Evolutionary conservation across 371 early-diverging fungal species (phyloP).

Genomic region (Mortierella sp.): DNA sequence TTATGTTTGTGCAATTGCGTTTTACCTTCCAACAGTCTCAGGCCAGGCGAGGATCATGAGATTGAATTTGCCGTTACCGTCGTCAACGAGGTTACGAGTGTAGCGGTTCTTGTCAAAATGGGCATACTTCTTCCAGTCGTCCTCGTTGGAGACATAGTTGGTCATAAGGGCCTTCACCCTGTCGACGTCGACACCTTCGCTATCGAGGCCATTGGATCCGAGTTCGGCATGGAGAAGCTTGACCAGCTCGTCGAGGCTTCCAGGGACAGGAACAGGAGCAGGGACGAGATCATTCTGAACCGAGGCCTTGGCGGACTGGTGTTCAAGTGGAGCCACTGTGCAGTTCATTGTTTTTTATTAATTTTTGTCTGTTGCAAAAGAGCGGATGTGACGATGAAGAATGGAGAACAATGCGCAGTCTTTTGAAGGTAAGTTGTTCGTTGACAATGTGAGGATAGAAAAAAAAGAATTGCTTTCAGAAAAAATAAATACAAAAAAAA

Average conservation of each 20-base stretch:
- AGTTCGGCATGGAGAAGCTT: conserved; percentile 60
- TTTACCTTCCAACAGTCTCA: conserved; percentile 76
- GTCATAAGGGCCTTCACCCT: conserved; percentile 73
- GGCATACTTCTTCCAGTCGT: conserved; percentile 85
- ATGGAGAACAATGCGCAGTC: too few species aligned
- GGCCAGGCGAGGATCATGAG: conserved; percentile 94
- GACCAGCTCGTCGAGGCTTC: conserved; percentile 60
- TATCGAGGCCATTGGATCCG: conserved; percentile 65
- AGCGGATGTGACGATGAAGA: too few species aligned
- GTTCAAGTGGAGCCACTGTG: not conserved
- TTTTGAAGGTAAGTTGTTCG: too few species aligned
- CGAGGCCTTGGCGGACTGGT: not conserved
- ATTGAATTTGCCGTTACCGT: conserved; percentile 95
- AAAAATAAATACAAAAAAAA: too few species aligned
- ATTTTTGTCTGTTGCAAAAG: too few species aligned
- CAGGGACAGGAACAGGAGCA: conserved; percentile 52
- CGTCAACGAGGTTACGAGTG: conserved; percentile 90
- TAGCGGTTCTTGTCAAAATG: conserved; percentile 82
- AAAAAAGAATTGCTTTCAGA: too few species aligned
- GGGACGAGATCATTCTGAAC: conserved; percentile 24
- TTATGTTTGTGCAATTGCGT: conserved; percentile 10
- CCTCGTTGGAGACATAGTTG: conserved; percentile 67
- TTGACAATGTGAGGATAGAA: too few species aligned
- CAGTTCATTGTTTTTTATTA: too few species aligned
- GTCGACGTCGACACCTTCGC: conserved; percentile 69